These are phyloP conservation scores for Kernera saxatilis DNA, from an alignment of 345 rosid genomes.

Conservation along the genomic window DNA sequence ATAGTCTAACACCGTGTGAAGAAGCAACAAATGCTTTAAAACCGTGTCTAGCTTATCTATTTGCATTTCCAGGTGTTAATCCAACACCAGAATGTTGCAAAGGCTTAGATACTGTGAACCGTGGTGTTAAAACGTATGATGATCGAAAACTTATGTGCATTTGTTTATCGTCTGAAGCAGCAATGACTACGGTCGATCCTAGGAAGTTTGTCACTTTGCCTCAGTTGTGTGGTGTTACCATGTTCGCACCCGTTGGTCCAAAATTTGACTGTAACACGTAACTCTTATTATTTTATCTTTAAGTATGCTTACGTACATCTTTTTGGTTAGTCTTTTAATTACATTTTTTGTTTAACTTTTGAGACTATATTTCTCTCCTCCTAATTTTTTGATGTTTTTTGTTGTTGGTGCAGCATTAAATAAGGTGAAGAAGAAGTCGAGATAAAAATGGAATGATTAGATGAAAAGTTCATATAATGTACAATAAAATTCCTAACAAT, in stretches of 20 bases:
- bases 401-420: slow-evolving; percentile 1
- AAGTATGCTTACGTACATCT: neutral
- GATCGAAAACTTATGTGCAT: neutral
- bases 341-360: neutral
- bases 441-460: neutral
- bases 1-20: neutral
- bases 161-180: neutral
- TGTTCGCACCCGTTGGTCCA: slow-evolving; percentile 4
- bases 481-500: neutral
- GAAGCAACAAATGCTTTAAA: neutral
- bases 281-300: neutral
- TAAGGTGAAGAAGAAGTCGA: neutral
- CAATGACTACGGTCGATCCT: neutral
- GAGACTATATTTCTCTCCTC: neutral
- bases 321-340: neutral
- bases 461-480: neutral
- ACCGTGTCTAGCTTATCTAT: neutral
- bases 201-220: neutral
- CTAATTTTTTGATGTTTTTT: neutral
- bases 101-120: neutral
- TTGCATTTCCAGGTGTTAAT: neutral
- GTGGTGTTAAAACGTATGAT: neutral
- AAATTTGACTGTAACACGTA: neutral
- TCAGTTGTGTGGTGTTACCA: neutral
- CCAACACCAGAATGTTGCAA: neutral